These are phyloP conservation scores for Didymella pinodella DNA, from an alignment of 2,329 filamentous ascomycete genomes.

Conservation along the genomic window DNA sequence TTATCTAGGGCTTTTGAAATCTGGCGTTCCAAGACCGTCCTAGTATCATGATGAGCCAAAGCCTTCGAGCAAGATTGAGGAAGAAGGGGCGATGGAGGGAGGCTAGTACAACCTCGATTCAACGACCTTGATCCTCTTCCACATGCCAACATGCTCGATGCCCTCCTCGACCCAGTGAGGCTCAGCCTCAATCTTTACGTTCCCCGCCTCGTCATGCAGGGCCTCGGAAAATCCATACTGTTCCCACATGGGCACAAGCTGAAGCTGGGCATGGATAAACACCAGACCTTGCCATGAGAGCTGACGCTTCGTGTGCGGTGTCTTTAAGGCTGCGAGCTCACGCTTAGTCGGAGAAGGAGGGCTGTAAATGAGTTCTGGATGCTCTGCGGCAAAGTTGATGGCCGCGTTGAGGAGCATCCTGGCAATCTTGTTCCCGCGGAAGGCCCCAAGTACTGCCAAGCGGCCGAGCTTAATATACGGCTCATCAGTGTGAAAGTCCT, in stretches of 20 bases:
- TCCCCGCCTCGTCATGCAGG: constrained; percentile 64
- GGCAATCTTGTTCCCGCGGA: constrained; percentile 71
- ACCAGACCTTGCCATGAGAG: constrained; percentile 76
- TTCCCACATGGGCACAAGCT: constrained; percentile 70
- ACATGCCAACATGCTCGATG: constrained; percentile 89
- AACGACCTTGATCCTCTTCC: constrained; percentile 57
- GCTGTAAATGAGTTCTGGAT: constrained; percentile 60
- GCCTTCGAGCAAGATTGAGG: neutral
- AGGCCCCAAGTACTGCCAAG: constrained; percentile 72
- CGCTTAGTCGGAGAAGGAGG: constrained; percentile 49
- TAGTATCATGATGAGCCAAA: constrained; percentile 1
- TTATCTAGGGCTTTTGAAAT: constrained; percentile 6
- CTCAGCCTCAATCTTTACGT: constrained; percentile 43
- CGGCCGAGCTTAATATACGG: constrained; percentile 85
- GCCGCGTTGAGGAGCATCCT: constrained; percentile 72
- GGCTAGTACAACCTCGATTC: constrained; percentile 31
- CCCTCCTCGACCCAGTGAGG: constrained; percentile 79
- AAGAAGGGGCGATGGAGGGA: neutral
- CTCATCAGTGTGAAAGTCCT: constrained; percentile 67
- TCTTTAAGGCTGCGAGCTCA: constrained; percentile 56
- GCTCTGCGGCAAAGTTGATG: constrained; percentile 70
- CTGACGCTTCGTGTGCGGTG: constrained; percentile 49
- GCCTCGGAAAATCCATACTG: constrained; percentile 80
- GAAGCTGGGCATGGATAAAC: constrained; percentile 79
- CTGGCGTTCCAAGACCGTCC: constrained; percentile 9